A percentile compares a stretch with the other conserved stretches of the same genome.
Conservation (phyloP, 2,329 filamentous ascomycete genomes). For the Diaporthe sp. region DNA sequence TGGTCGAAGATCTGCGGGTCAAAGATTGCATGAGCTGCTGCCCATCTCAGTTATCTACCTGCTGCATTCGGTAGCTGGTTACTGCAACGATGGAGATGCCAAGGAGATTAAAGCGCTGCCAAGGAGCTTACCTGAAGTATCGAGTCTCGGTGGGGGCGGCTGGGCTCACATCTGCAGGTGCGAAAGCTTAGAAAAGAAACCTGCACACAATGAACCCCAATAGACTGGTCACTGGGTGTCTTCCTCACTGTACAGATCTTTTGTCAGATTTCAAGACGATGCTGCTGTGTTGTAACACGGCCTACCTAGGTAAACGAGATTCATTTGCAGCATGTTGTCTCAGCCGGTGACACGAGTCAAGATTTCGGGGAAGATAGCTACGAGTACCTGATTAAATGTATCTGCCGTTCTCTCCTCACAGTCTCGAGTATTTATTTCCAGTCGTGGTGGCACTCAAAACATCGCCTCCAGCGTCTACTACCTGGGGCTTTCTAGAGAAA, state of each 20-base stretch:
- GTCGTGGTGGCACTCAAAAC: not conserved
- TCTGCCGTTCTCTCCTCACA: not conserved
- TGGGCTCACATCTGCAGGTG: not conserved
- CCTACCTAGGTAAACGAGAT: too few relatives aligned
- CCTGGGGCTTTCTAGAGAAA: too few relatives aligned
- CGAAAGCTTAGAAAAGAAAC: not conserved
- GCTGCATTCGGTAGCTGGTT: slow-evolving; percentile 18
- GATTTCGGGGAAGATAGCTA: not conserved
- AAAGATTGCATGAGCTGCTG: slow-evolving; percentile 18
- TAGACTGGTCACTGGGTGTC: not conserved
- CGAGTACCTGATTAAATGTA: too few relatives aligned
- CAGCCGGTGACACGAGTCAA: not conserved
- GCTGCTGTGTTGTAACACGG: too few relatives aligned
- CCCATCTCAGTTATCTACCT: slow-evolving; percentile 19
- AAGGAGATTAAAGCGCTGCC: slow-evolving; percentile 10
- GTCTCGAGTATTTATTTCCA: not conserved
- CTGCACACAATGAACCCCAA: not conserved
- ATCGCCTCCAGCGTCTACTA: not conserved
- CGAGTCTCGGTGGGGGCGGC: not conserved
- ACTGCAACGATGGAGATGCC: slow-evolving; percentile 12
- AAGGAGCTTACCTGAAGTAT: slow-evolving; percentile 6
- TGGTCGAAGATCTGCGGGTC: slow-evolving; percentile 12
- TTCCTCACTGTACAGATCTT: too few relatives aligned
- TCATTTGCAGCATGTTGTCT: not conserved
- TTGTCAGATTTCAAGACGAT: not conserved